Evolutionary conservation across 176 grass and related monocot genomes (phyloP), one percentile per base, ranked within the genome.

Genomic region (Musa itinerans): DNA sequence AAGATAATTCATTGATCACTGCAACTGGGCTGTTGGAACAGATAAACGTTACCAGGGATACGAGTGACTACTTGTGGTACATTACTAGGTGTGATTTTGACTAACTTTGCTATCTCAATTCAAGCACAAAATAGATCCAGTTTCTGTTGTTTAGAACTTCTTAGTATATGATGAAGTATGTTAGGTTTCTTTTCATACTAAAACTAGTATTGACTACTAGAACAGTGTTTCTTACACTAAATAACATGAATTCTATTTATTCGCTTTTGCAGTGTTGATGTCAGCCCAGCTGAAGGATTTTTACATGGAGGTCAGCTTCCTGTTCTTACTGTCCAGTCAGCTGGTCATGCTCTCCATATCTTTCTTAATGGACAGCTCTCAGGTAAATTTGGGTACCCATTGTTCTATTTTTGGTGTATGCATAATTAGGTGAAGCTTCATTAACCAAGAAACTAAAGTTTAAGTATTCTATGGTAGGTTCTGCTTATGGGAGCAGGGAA

Each of bases 11-110:
- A 13, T 63, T 89, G 71, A 84, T 95, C 52, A 81, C 76, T 2
- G 52, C 90, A 79, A 85, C 86, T 50, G 96, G 96, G 75, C 76
- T 99, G 69, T 88, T 99, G 63, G 96, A 99, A 79, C 96, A 99
- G 76, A 85, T 99, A 65, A 99, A 99, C 52, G 81, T 99, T 65
- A 99, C 96, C 16, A 86, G 96, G 68, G 96, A 99, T 74, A 63
- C 74, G 55, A 94, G 88, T 71, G 96, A 99, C 75, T 99, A 99
- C 73, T 87, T 99, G 66, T 99, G 96, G 96, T 99, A 99, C 76
- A 99, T 92, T 2, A 92, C 88, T 68, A 89, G 92, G 96, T 99
- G 87, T 82, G 74, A 65, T 64, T 20, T 50, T 48, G 25, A 64
- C 49, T 16, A 59, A 73, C 57, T 25, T 17, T 48, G 19, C 43